These are phyloP conservation scores for Smallanthus sonchifolius DNA, from an alignment of 129 eudicot species.

Conservation along the genomic window DNA sequence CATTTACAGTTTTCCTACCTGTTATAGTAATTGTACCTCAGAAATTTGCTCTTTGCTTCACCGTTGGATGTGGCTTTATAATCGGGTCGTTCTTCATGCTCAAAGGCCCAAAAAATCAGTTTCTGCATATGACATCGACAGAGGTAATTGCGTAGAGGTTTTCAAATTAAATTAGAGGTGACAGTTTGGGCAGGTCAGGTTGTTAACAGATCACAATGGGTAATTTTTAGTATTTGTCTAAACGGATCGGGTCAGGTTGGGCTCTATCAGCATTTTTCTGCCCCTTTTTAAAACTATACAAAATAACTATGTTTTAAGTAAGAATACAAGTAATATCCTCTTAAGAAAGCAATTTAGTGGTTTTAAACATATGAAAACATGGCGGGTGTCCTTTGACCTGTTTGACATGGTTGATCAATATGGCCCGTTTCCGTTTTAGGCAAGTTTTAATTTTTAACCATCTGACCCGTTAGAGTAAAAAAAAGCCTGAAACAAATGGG, in stretches of 20 bases:
- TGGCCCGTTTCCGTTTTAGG: neutral
- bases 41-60: slow-evolving; percentile 88
- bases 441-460: neutral
- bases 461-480: neutral
- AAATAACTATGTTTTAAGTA: neutral
- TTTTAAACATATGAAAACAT: neutral
- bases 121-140: slow-evolving; percentile 72
- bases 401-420: neutral
- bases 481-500: neutral
- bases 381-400: neutral
- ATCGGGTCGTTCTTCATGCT: slow-evolving; percentile 89
- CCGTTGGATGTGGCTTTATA: slow-evolving; percentile 80
- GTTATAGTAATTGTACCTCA: slow-evolving; percentile 93
- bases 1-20: slow-evolving; percentile 82
- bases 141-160: slow-evolving; percentile 48
- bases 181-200: neutral
- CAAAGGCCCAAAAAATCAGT: slow-evolving; percentile 82
- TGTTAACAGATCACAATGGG: neutral
- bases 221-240: neutral
- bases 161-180: neutral
- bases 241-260: neutral
- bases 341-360: neutral
- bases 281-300: neutral
- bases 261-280: neutral
- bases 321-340: neutral